These are phyloP conservation scores for Fraxinus dipetala DNA, from an alignment of 305 asterid genomes.

Conservation along the genomic window DNA sequence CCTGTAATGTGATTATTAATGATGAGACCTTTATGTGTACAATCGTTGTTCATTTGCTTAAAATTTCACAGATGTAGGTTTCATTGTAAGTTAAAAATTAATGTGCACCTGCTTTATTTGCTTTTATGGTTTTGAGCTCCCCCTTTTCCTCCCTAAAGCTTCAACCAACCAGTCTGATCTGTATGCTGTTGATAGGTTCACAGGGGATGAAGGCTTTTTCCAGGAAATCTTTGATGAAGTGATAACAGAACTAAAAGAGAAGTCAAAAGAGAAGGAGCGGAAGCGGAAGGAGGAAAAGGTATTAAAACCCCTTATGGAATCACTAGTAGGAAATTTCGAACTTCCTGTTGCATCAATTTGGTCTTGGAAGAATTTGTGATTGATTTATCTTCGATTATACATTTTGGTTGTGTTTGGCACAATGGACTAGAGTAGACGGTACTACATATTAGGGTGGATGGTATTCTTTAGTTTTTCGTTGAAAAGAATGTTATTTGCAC, in stretches of 20 bases:
- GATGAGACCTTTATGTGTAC: not conserved
- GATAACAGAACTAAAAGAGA: constrained; percentile 58
- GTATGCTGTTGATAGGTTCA: constrained; percentile 54
- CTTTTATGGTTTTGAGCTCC: not conserved
- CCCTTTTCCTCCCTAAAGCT: not conserved
- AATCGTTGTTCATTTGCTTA: not conserved
- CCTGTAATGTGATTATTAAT: constrained; percentile 2
- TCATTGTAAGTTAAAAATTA: not conserved
- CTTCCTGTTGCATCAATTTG: not conserved
- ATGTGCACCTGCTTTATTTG: not conserved
- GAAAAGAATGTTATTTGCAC: not conserved
- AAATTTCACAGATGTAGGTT: not conserved
- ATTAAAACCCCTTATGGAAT: not conserved
- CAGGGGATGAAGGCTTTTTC: constrained; percentile 62
- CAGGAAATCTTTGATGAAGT: constrained; percentile 61
- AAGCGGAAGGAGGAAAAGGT: constrained; percentile 86
- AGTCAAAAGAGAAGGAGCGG: constrained; percentile 75
- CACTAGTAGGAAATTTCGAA: not conserved
- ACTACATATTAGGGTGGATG: not conserved
- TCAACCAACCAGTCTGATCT: constrained; percentile 5
- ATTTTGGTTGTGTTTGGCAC: not conserved
- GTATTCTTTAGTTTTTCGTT: not conserved
- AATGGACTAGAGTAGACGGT: not conserved
- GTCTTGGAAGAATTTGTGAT: not conserved
- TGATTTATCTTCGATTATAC: not conserved